These are phyloP conservation scores for Spencermartinsiella ligniputridi DNA, from an alignment of 1,139 yeast species.

Conservation along the genomic window DNA sequence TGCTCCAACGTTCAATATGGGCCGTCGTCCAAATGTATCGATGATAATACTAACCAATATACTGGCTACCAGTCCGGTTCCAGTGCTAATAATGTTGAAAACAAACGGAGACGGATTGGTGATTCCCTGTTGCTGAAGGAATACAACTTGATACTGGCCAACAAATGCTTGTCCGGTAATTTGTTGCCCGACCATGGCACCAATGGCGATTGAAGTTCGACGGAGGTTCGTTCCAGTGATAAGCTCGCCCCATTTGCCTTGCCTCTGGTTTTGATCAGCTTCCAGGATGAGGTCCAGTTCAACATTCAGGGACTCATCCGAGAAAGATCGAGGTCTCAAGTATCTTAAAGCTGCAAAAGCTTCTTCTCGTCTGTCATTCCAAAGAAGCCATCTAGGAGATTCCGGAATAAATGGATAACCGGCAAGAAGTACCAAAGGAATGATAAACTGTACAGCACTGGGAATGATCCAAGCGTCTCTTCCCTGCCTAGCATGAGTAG, in stretches of 20 bases:
- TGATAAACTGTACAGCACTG: constrained; percentile 9
- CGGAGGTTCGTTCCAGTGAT: constrained; percentile 7
- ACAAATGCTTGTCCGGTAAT: constrained; percentile 11
- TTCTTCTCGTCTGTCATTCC: constrained; percentile 11
- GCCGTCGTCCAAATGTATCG: constrained; percentile 13
- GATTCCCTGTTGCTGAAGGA: constrained; percentile 12
- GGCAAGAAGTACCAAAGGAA: constrained; percentile 7
- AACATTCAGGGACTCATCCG: background rate
- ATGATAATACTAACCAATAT: constrained; percentile 3
- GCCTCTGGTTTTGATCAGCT: constrained; percentile 6
- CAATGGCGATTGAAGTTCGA: constrained; percentile 11
- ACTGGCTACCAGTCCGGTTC: background rate
- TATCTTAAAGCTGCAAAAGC: constrained; percentile 1
- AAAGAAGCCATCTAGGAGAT: constrained; percentile 16
- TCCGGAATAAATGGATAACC: constrained; percentile 12
- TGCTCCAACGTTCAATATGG: constrained; percentile 10
- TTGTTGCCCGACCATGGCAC: constrained; percentile 12
- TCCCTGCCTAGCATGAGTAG: constrained; percentile 3
- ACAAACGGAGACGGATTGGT: constrained; percentile 9
- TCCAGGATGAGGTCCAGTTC: constrained; percentile 9
- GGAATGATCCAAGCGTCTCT: constrained; percentile 10
- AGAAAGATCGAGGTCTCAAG: background rate
- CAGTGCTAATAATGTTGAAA: constrained; percentile 2
- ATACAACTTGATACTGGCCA: constrained; percentile 12
- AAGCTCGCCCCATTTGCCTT: constrained; percentile 7